Percentiles rank a stretch among this genome's conserved stretches.
phyloP scores from a whole-genome alignment of 805 yeast species.

The Wickerhamomyces pijperi region DNA sequence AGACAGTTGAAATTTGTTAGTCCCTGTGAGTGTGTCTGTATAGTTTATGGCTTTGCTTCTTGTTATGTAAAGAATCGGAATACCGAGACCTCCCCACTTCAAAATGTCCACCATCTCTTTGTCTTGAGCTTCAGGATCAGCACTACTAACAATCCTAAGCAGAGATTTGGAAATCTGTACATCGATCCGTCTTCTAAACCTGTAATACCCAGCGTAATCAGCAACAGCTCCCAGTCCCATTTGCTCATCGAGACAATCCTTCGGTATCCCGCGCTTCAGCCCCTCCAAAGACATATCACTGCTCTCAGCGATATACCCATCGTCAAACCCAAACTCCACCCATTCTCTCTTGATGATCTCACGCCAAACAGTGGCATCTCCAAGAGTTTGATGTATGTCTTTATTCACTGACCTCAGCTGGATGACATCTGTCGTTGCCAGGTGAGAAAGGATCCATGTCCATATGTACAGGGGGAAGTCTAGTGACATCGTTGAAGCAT shows the following conservation, averaged over 20 bases:
- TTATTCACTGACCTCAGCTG: neutral
- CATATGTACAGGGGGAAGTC: neutral
- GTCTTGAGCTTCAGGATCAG: neutral
- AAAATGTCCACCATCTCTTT: neutral
- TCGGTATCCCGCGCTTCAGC: too few species aligned
- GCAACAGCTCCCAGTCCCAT: neutral
- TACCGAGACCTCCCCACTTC: neutral
- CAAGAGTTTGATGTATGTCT: neutral
- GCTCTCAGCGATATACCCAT: neutral
- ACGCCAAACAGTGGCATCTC: neutral
- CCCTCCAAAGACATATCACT: too few species aligned
- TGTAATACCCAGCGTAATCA: neutral
- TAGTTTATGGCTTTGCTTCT: neutral
- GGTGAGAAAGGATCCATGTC: neutral
- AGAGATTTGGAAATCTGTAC: neutral
- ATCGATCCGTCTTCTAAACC: neutral
- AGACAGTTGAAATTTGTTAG: neutral
- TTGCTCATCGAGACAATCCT: too few species aligned
- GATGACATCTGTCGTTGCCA: neutral
- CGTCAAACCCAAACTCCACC: neutral
- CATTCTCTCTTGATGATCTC: neutral
- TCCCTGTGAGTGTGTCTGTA: neutral
- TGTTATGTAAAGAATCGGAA: neutral
- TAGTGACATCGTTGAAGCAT: too few species aligned
- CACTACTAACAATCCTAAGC: neutral